Evolutionary conservation across 2,329 filamentous ascomycete species (phyloP), one percentile per base, ranked within the genome.

Genomic region (Ophiostoma pallidulum): DNA sequence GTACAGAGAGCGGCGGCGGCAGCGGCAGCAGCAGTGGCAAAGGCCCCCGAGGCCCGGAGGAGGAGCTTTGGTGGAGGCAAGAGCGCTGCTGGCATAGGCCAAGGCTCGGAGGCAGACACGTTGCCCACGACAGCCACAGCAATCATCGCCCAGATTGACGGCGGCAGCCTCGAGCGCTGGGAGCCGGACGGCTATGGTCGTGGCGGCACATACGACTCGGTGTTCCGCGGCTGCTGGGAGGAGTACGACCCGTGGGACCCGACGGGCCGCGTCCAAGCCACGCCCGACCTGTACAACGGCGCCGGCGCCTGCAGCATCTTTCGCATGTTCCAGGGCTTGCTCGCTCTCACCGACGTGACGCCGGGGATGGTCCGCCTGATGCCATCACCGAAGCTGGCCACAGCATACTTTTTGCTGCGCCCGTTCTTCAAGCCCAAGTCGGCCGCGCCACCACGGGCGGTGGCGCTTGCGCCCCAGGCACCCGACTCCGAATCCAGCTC

Each of bases 151-250:
- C 82, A 86, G 61, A 70, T 84, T 3, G 82, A 86, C 58, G 82
- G 83, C 44, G 82, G 83, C 37, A 83, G 78, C 18, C 66, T 86
- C 2, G 82, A 86, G 62, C 74, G 82, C 12, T 86, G 83, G 82
- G 82, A 86, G 55, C 73, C 75, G 28, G 72, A 78, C 51, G 82
- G 82, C 5, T 86, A 86, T 54, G 70, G 77, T 18, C 74, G 74
- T 14, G 68, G 66, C n/a, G 74, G 73, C 22, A 74, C 74, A 2
- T 78, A 78, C 60, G 67, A 72, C 41, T 62, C 68, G 45, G 68
- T 78, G 29, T 78, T 77, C 58, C 64, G 65, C 45, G 75, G 75
- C 22, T 61, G 67, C 44, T 78, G 74, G 74, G 74, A 78, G 56
- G 65, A 69, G 5, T 73, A 77, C 53, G 72, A 77, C 55, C 72